Evolutionary conservation across 2,329 filamentous ascomycete species (phyloP).

Genomic region (Paecilomyces fulvus): DNA sequence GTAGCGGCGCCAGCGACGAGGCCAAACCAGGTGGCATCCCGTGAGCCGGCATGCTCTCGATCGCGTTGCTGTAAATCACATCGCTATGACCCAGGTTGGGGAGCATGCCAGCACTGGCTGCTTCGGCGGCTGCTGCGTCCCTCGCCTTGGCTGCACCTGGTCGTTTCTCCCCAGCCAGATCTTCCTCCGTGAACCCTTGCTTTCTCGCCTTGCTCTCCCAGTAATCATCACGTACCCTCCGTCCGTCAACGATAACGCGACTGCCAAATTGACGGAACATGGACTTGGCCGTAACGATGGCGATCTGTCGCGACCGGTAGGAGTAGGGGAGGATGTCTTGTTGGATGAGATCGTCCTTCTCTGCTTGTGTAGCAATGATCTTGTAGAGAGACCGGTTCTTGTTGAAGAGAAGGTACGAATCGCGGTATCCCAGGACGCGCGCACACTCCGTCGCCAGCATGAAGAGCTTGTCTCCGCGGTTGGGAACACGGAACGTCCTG

Average conservation of each 20-base stretch:
- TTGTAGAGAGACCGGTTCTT: conserved; percentile 96
- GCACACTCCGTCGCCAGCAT: conserved; percentile 98
- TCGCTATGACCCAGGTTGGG: conserved; percentile 67
- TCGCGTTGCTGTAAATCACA: conserved; percentile 77
- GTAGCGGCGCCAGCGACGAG: conserved; percentile 62
- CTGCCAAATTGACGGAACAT: conserved; percentile 99
- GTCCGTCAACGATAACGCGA: conserved; percentile 79
- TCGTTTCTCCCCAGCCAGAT: conserved; percentile 89
- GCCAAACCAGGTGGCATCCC: conserved; percentile 65
- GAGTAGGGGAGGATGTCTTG: conserved; percentile 96
- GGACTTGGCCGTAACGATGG: conserved; percentile 91
- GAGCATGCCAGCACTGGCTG: conserved; percentile 48
- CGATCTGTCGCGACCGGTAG: conserved; percentile 95
- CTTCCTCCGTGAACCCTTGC: conserved; percentile 96
- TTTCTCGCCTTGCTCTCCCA: conserved; percentile 97
- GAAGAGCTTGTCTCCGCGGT: conserved; percentile 87
- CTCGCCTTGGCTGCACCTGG: conserved; percentile 84
- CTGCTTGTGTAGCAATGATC: conserved; percentile 90
- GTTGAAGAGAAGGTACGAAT: conserved; percentile 98
- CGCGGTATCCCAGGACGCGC: conserved; percentile 82
- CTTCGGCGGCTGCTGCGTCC: conserved; percentile 67
- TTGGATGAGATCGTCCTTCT: conserved; percentile 92
- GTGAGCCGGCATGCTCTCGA: conserved; percentile 55
- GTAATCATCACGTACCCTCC: conserved; percentile 92
- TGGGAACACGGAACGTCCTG: conserved; percentile 84